Percentiles rank a stretch among this genome's conserved stretches.
Evolutionary conservation across 1,139 yeast species (phyloP).

Genomic region (Geotrichum bryndzae): DNA sequence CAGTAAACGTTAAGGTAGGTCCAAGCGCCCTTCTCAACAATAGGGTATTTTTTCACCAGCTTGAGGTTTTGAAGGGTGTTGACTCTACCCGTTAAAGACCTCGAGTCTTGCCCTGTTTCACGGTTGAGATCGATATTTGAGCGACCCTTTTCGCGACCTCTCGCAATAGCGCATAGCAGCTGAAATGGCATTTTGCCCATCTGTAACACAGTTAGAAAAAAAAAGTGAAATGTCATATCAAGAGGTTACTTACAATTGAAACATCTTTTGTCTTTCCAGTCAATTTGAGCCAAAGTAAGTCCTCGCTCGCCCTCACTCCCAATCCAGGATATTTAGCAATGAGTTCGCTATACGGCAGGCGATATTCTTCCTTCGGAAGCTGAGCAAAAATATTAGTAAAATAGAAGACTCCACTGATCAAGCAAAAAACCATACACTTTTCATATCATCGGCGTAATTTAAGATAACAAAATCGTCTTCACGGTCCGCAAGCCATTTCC

Average conservation of each 20-base stretch:
- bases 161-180: conserved; percentile 35
- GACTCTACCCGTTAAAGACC: conserved; percentile 38
- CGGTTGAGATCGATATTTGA: conserved; percentile 35
- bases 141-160: conserved; percentile 34
- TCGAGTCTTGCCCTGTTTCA: conserved; percentile 38
- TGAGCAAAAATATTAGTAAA: background rate
- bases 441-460: conserved; percentile 14
- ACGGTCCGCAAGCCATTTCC: conserved; percentile 31
- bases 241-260: conserved; percentile 8
- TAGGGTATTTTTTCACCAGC: conserved; percentile 34
- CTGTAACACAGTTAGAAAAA: conserved; percentile 12
- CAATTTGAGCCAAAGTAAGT: conserved; percentile 34
- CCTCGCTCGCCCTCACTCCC: conserved; percentile 33
- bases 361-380: conserved; percentile 17
- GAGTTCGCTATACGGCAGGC: conserved; percentile 19
- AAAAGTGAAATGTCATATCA: background rate
- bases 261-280: conserved; percentile 32
- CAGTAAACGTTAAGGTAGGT: conserved; percentile 34
- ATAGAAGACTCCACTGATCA: background rate
- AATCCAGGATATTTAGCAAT: conserved; percentile 21
- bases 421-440: conserved; percentile 9
- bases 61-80: conserved; percentile 31
- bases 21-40: conserved; percentile 30
- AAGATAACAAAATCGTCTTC: conserved; percentile 26
- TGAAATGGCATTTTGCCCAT: conserved; percentile 36